phyloP scores from a whole-genome alignment of 441 rosid genomes.

The Raphanus hybrid region DNA sequence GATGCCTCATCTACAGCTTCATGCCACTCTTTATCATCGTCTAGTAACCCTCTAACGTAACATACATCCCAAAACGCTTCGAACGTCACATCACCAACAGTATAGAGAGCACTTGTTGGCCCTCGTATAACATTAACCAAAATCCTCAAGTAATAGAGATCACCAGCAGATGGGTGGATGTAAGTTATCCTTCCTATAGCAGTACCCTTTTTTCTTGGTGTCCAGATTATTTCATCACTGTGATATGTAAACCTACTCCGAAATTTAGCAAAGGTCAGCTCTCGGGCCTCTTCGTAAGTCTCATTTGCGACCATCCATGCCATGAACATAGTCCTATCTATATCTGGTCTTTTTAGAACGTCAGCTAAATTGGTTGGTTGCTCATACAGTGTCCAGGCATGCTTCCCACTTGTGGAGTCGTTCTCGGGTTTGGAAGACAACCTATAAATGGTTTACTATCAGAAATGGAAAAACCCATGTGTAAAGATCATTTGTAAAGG shows the following conservation, averaged over 20 bases:
- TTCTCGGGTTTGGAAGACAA: too few species aligned
- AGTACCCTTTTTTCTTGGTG: neutral
- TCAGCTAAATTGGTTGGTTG: neutral
- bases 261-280: neutral
- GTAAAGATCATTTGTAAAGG: too few species aligned
- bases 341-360: neutral
- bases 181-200: neutral
- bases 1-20: too few species aligned
- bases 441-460: too few species aligned
- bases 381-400: neutral
- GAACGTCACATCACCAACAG: neutral
- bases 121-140: neutral
- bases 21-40: neutral
- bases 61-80: neutral
- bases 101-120: neutral
- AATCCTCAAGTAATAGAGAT: neutral
- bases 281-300: neutral
- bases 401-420: too few species aligned
- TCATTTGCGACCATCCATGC: slow-evolving; percentile 1
- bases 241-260: neutral
- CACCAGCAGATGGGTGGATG: neutral
- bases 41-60: neutral
- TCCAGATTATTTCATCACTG: neutral
- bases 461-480: too few species aligned
- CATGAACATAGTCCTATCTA: neutral